Evolutionary conservation across 1,284 basidiomycete species (phyloP).

Genomic region (Ustilago crameri): DNA sequence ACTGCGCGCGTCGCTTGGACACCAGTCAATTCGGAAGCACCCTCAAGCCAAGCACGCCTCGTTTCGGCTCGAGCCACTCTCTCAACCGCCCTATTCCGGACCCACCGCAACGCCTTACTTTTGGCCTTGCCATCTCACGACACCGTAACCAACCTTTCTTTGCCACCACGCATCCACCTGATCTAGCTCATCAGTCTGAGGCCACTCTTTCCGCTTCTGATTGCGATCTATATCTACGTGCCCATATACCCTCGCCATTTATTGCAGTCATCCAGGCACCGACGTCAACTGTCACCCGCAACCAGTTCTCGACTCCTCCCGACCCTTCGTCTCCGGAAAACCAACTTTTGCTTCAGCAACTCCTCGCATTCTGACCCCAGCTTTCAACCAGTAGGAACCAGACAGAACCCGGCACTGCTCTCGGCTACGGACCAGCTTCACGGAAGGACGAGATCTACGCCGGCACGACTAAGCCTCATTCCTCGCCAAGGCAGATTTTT

Average conservation of each 20-base stretch:
- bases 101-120: not conserved
- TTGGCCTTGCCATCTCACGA: not conserved
- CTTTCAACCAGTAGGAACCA: no score
- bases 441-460: not conserved
- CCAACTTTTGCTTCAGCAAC: not conserved
- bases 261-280: slow-evolving; percentile 7
- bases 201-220: not conserved
- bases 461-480: not conserved
- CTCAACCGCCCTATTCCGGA: not conserved
- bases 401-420: not conserved
- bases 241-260: slow-evolving; percentile 12
- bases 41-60: slow-evolving; percentile 4
- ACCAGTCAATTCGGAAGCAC: slow-evolving; percentile 14
- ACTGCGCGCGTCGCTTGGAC: slow-evolving; percentile 30
- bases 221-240: not conserved
- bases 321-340: not conserved
- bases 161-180: not conserved
- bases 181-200: not conserved
- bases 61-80: slow-evolving; percentile 12
- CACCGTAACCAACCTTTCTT: not conserved
- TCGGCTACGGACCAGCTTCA: not conserved
- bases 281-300: not conserved
- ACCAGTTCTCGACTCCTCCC: not conserved
- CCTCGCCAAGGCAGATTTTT: no score
- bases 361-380: no score